These are phyloP conservation scores for Thalassia testudinum DNA, from an alignment of 116 monocot species.

Conservation along the genomic window DNA sequence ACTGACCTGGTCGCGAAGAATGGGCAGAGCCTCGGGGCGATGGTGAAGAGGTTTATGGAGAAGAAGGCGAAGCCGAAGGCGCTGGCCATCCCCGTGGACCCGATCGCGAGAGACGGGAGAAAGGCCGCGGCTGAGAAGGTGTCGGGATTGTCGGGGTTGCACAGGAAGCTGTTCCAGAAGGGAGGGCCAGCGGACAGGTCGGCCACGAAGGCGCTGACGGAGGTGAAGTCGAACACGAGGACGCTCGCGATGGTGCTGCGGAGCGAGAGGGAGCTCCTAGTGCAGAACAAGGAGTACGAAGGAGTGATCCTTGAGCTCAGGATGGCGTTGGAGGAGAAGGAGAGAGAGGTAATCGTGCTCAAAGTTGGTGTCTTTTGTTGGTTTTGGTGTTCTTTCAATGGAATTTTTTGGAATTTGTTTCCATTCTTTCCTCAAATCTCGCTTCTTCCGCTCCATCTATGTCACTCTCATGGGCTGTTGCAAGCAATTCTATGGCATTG, in stretches of 20 bases:
- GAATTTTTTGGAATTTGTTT: no score
- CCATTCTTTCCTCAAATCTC: no score
- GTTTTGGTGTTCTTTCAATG: not conserved
- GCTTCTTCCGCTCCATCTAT: no score
- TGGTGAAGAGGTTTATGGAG: constrained; percentile 69
- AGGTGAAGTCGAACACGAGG: constrained; percentile 61
- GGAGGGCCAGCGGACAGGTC: constrained; percentile 13
- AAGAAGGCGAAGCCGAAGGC: constrained; percentile 23
- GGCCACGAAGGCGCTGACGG: constrained; percentile 43
- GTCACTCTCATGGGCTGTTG: no score
- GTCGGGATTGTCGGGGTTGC: constrained; percentile 25
- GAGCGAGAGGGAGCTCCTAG: constrained; percentile 84
- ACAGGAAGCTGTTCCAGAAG: constrained; percentile 68
- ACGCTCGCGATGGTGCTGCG: constrained; percentile 92
- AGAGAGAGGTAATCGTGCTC: constrained; percentile 33
- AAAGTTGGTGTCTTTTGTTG: not conserved
- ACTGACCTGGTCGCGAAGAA: constrained; percentile 6
- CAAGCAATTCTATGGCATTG: no score
- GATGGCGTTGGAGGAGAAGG: constrained; percentile 40
- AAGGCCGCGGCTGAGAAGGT: constrained; percentile 20
- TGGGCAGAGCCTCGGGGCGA: constrained; percentile 30
- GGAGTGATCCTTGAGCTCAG: constrained; percentile 41
- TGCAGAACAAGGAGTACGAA: constrained; percentile 56
- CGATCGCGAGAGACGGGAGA: constrained; percentile 25
- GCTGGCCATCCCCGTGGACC: constrained; percentile 19